phyloP scores from a whole-genome alignment of 2,329 filamentous ascomycete genomes.

The Hypoxylon sp. region DNA sequence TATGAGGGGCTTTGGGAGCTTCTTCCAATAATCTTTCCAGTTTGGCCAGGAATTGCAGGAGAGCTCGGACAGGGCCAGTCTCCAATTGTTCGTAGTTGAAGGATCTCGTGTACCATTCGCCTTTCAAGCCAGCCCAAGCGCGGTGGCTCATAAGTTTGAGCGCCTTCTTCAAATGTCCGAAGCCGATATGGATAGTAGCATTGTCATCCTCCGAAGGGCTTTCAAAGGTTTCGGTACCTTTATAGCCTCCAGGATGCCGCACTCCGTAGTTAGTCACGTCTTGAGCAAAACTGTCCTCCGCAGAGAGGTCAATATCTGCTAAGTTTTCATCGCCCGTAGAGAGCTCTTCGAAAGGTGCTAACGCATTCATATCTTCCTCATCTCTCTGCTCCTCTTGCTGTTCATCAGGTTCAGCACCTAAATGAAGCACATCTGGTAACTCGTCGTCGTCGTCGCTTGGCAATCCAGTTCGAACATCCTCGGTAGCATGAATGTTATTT shows the following conservation, averaged over 20 bases:
- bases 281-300: constrained; percentile 35
- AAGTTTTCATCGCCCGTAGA: constrained; percentile 22
- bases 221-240: constrained; percentile 30
- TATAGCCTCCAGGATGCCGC: constrained; percentile 10
- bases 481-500: not conserved
- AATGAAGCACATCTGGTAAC: not conserved
- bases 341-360: constrained; percentile 20
- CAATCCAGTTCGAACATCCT: not conserved
- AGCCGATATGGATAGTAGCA: constrained; percentile 31
- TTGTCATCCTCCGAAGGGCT: constrained; percentile 33
- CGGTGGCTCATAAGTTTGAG: constrained; percentile 32
- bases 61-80: constrained; percentile 29
- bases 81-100: constrained; percentile 23
- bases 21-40: constrained; percentile 38
- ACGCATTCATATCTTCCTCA: not conserved
- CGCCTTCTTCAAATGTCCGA: constrained; percentile 20
- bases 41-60: constrained; percentile 36
- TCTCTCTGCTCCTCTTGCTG: constrained; percentile 3
- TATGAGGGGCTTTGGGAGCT: constrained; percentile 30
- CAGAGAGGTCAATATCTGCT: constrained; percentile 19
- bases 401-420: not conserved
- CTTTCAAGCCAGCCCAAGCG: constrained; percentile 36
- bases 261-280: constrained; percentile 37
- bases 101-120: constrained; percentile 31
- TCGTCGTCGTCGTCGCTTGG: not conserved